Base-by-base conservation (phyloP, 2,329 filamentous ascomycete species). In the Colletotrichum sp. region DNA sequence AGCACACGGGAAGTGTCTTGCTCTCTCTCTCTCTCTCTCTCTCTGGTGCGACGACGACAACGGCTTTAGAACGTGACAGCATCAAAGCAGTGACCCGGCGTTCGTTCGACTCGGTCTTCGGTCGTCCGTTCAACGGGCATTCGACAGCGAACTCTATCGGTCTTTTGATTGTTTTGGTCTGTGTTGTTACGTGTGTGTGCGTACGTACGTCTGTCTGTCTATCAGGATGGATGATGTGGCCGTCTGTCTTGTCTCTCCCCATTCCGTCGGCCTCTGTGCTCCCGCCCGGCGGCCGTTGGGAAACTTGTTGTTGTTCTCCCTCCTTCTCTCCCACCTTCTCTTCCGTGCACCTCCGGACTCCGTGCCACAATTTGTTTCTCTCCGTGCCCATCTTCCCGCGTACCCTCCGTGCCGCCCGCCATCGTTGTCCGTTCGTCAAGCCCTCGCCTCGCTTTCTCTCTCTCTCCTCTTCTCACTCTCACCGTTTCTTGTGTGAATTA, bases 61-160 rank as follows among this genome's bases (percentile, higher is more conserved):
- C 18, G 39, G 28, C 43, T 21, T 16, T 34, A 24, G n/a, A 4
- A 43, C 39, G 15, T 36, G 55, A 69, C 32, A 70, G 69, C 73
- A 57, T 67, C 69, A 67, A 34, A 72, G 69, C 61, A 43, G 21
- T n/a, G 67, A 48, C 34, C 48, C 30, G 18, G 61, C 68, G 61
- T 66, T 65, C 61, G 68, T 43, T 43, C 30, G n/a, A 52, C 63
- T 75, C 63, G 55, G 63, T 57, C 57, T 59, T 72, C 73, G 73
- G 73, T 75, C 73, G 73, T 75, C 73, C 73, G 36, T 67, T 75
- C 73, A 72, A 75, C 73, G 73, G 73, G 73, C 73, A 75, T 75
- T 21, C 18, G 8, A 15, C 18, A 32, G 52, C 21, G 32, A 68
- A 68, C 52, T 28, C n/a, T 60, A 60, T 68, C 66, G 52, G 66